A percentile compares a stretch with the other conserved stretches of the same genome.
Conservation (phyloP, 768 basidiomycete species). For the Phaeotremella skinneri region DNA sequence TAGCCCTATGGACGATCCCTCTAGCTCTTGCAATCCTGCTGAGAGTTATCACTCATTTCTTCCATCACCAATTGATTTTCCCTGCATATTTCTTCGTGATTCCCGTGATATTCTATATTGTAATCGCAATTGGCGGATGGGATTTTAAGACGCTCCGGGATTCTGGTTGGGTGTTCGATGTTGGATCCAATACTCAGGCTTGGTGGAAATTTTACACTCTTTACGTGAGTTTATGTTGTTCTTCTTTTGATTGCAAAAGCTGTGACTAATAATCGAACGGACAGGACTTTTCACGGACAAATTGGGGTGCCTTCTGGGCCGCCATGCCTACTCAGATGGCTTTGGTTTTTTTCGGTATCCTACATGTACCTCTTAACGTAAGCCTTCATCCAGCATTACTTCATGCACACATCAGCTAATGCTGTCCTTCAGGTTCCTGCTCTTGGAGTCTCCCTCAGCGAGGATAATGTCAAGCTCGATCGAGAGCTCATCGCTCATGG, state of each 20-base stretch:
- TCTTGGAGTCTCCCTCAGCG: conserved; percentile 82
- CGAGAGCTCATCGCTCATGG: conserved; percentile 91
- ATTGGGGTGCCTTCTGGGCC: conserved; percentile 67
- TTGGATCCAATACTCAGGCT: conserved; percentile 55
- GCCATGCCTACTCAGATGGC: conserved; percentile 94
- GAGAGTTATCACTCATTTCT: conserved; percentile 73
- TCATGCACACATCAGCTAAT: not conserved
- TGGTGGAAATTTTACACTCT: conserved; percentile 89
- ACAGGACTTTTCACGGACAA: conserved; percentile 63
- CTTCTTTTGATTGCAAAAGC: not conserved
- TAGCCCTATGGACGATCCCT: conserved; percentile 76
- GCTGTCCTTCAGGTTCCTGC: conserved; percentile 87
- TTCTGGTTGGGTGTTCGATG: conserved; percentile 83
- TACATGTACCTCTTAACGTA: conserved; percentile 52
- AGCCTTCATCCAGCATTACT: conserved; percentile 5
- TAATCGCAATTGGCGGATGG: conserved; percentile 64
- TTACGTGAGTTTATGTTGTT: conserved; percentile 58
- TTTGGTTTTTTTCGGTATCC: conserved; percentile 56
- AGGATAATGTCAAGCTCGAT: conserved; percentile 82
- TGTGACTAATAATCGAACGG: not conserved
- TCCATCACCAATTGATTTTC: conserved; percentile 85
- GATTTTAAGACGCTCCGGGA: conserved; percentile 63
- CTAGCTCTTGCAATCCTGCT: conserved; percentile 72
- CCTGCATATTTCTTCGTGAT: conserved; percentile 64
- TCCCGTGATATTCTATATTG: conserved; percentile 76